Evolutionary conservation across 2,329 filamentous ascomycete genomes (phyloP).

Genomic region (Venturia effusa): DNA sequence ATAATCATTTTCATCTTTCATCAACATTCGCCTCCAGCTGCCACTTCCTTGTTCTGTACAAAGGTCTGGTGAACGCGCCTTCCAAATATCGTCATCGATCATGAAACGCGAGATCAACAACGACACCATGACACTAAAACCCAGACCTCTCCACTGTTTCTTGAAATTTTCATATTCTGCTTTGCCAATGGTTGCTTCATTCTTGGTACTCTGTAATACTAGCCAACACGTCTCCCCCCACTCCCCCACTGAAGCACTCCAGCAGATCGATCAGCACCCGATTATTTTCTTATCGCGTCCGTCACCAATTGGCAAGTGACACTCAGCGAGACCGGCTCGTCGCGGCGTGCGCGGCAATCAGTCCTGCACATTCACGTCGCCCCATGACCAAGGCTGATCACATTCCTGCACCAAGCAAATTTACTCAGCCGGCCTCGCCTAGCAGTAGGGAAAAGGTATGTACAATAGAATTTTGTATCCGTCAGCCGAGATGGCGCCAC

Average conservation of each 20-base stretch:
- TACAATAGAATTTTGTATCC: not conserved
- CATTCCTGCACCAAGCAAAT: not conserved
- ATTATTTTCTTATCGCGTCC: not conserved
- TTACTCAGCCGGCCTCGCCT: not conserved
- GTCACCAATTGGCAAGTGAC: not conserved
- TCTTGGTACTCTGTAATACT: not conserved
- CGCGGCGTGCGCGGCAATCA: not conserved
- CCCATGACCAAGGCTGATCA: not conserved
- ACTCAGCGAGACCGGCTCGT: conserved; percentile 1
- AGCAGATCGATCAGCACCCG: not conserved
- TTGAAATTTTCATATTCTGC: not conserved
- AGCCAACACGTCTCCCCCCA: not conserved
- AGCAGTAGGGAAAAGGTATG: not conserved
- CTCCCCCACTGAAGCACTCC: not conserved
- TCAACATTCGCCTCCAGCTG: not conserved
- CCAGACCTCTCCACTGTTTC: not conserved
- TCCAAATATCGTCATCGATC: not conserved
- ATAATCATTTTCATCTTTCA: not conserved
- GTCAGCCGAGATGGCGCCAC: not conserved
- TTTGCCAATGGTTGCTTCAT: not conserved
- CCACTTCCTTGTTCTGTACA: not conserved
- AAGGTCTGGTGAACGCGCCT: no score
- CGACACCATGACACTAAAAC: not conserved
- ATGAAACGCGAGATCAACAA: not conserved
- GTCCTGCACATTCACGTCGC: not conserved